phyloP scores from a whole-genome alignment of 148 eudicot species.

The Diospyros kaki region DNA sequence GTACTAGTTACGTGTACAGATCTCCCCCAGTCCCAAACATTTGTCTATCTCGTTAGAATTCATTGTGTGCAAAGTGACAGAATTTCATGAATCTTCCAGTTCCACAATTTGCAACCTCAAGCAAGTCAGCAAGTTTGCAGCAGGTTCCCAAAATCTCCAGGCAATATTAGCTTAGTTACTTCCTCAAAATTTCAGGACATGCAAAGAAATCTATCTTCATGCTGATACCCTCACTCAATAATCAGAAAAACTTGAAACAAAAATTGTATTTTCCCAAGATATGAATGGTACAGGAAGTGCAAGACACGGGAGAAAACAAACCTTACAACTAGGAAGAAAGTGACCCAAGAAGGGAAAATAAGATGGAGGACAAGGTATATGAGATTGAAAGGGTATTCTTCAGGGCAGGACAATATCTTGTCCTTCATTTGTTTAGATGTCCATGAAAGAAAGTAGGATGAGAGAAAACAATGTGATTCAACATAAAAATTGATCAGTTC shows the following conservation, averaged over 20 bases:
- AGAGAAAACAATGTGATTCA: too few relatives aligned
- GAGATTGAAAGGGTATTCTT: background rate
- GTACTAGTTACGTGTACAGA: too few relatives aligned
- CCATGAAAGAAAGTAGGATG: too few relatives aligned
- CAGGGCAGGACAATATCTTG: background rate
- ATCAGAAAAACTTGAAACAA: background rate
- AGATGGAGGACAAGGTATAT: background rate
- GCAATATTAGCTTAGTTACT: background rate
- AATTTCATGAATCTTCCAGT: too few relatives aligned
- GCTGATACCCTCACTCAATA: background rate
- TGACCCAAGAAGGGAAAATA: background rate
- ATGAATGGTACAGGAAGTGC: background rate
- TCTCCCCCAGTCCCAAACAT: too few relatives aligned
- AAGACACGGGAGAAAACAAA: background rate
- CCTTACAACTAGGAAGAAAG: conserved; percentile 1
- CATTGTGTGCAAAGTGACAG: too few relatives aligned
- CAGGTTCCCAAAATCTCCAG: background rate
- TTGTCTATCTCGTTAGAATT: too few relatives aligned
- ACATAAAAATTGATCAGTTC: too few relatives aligned
- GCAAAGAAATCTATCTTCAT: background rate
- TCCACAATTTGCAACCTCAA: too few relatives aligned
- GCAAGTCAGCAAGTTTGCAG: background rate
- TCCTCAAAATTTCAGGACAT: background rate
- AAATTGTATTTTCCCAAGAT: background rate
- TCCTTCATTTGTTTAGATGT: background rate